Conservation (phyloP, 768 basidiomycete genomes). For the Tricholoma matsutake region DNA sequence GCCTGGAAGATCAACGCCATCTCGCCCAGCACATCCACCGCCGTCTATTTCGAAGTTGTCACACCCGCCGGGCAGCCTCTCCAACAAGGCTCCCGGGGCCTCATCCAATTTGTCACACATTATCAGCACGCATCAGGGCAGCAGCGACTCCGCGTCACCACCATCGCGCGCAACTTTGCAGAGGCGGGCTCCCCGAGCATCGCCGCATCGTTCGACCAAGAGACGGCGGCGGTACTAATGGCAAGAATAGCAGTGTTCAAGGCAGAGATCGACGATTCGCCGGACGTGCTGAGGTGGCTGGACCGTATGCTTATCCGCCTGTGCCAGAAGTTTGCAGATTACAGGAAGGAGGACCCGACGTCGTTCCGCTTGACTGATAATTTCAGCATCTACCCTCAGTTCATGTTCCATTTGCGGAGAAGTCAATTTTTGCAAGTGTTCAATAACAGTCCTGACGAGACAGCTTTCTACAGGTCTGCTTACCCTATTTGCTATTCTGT, state of each 20-base stretch:
- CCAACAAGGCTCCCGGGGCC: constrained; percentile 84
- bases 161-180: constrained; percentile 95
- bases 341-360: constrained; percentile 94
- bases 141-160: constrained; percentile 93
- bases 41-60: constrained; percentile 97
- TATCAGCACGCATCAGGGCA: constrained; percentile 98
- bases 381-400: constrained; percentile 99
- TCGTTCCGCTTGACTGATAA: constrained; percentile 93
- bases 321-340: constrained; percentile 99
- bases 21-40: constrained; percentile 82
- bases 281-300: constrained; percentile 95
- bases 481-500: constrained; percentile 8
- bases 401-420: constrained; percentile 98
- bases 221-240: constrained; percentile 97
- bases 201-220: constrained; percentile 94
- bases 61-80: constrained; percentile 94
- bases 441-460: constrained; percentile 99
- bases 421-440: constrained; percentile 99
- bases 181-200: constrained; percentile 95
- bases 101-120: constrained; percentile 98
- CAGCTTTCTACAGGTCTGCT: constrained; percentile 90
- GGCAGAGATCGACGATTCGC: constrained; percentile 96
- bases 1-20: constrained; percentile 97
- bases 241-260: constrained; percentile 99
- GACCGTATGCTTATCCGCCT: constrained; percentile 98